These are phyloP conservation scores for Heliamphora pulchella DNA, from an alignment of 179 eudicot genomes.

Conservation along the genomic window DNA sequence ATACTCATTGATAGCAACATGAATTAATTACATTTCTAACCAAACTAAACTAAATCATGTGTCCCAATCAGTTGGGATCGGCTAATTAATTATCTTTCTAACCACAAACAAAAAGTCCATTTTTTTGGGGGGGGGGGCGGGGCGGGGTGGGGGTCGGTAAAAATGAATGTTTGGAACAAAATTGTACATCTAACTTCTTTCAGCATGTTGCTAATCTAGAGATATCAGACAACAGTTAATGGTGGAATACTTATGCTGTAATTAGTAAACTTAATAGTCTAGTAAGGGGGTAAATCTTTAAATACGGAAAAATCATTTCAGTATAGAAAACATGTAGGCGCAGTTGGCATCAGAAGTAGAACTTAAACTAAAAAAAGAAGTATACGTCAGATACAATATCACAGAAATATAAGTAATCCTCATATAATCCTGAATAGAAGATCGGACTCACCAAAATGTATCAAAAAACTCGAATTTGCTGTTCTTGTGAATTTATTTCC, in stretches of 20 bases:
- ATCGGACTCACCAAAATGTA: constrained; percentile 68
- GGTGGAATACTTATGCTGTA: background rate
- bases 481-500: constrained; percentile 71
- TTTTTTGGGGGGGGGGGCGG: too few relatives aligned
- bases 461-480: constrained; percentile 42
- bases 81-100: too few relatives aligned
- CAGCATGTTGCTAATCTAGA: background rate
- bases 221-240: background rate
- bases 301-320: background rate
- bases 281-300: background rate
- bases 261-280: background rate
- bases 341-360: background rate
- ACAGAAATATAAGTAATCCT: background rate
- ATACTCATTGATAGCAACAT: background rate
- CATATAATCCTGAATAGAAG: background rate
- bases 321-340: background rate
- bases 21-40: background rate
- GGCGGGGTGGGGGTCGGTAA: too few relatives aligned
- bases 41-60: too few relatives aligned
- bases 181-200: background rate
- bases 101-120: too few relatives aligned
- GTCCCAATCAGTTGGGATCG: too few relatives aligned
- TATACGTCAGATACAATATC: background rate
- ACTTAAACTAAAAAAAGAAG: background rate
- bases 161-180: background rate